Conservation (phyloP, 345 rosid species). For the Tarenaya hassleriana region DNA sequence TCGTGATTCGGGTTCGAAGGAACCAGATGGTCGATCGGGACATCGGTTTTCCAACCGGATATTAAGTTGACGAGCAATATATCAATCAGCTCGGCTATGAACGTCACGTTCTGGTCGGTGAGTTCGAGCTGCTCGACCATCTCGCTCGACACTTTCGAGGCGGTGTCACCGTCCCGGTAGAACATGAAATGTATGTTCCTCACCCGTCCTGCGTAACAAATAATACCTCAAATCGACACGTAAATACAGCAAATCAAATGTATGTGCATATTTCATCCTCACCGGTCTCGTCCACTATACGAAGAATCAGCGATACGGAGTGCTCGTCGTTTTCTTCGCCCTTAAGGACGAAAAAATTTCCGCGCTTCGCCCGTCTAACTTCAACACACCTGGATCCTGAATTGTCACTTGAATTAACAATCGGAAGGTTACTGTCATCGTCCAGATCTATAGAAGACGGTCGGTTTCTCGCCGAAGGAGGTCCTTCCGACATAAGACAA, state of each 20-base stretch:
- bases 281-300: slow-evolving; percentile 70
- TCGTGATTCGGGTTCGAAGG: slow-evolving; percentile 28
- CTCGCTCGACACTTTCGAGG: slow-evolving; percentile 73
- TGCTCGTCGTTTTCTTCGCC: slow-evolving; percentile 69
- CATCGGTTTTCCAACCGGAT: slow-evolving; percentile 48
- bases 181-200: slow-evolving; percentile 79
- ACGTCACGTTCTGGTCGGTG: slow-evolving; percentile 55
- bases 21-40: slow-evolving; percentile 38
- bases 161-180: slow-evolving; percentile 73
- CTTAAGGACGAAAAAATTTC: slow-evolving; percentile 50
- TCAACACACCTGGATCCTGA: slow-evolving; percentile 42
- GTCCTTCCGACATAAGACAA: slow-evolving; percentile 79
- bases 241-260: background rate
- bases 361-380: slow-evolving; percentile 55
- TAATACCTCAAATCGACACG: background rate
- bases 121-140: slow-evolving; percentile 92
- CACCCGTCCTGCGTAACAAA: slow-evolving; percentile 48
- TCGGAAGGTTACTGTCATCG: slow-evolving; percentile 46
- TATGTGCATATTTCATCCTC: slow-evolving; percentile 11
- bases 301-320: slow-evolving; percentile 65
- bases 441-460: slow-evolving; percentile 54
- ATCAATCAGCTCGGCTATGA: slow-evolving; percentile 79
- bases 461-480: slow-evolving; percentile 35
- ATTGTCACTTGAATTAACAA: slow-evolving; percentile 39
- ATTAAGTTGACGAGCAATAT: slow-evolving; percentile 51